Percentiles rank a stretch among this genome's conserved stretches.
Evolutionary conservation across 768 basidiomycete species (phyloP).

Genomic region (Tylopilus plumbeoviolaceoides): DNA sequence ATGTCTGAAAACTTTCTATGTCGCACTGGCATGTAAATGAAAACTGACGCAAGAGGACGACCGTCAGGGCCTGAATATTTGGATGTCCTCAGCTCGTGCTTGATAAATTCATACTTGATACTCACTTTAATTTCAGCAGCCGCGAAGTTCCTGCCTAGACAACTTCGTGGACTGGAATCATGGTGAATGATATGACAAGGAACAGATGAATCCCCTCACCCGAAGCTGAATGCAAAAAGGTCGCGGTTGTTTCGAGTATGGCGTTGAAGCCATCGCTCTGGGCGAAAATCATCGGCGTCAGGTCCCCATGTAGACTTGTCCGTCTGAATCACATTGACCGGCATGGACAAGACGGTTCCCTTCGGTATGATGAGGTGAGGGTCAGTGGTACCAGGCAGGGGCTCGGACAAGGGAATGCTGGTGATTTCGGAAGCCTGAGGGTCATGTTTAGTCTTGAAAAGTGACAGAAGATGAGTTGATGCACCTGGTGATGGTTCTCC

Average conservation of each 20-base stretch:
- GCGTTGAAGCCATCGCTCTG: slow-evolving; percentile 58
- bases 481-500: slow-evolving; percentile 63
- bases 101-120: slow-evolving; percentile 18
- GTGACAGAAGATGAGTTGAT: neutral
- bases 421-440: slow-evolving; percentile 48
- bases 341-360: slow-evolving; percentile 52
- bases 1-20: slow-evolving; percentile 63
- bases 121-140: slow-evolving; percentile 56
- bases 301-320: slow-evolving; percentile 55
- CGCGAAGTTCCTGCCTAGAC: slow-evolving; percentile 58
- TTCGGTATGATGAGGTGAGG: slow-evolving; percentile 48
- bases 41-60: slow-evolving; percentile 52
- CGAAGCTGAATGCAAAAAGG: slow-evolving; percentile 56
- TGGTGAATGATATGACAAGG: slow-evolving; percentile 10
- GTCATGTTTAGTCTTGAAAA: slow-evolving; percentile 3
- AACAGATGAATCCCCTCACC: slow-evolving; percentile 34
- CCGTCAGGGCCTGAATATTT: slow-evolving; percentile 34
- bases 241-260: slow-evolving; percentile 37
- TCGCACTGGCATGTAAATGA: slow-evolving; percentile 47
- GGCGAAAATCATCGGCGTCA: slow-evolving; percentile 54
- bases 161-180: slow-evolving; percentile 48
- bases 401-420: slow-evolving; percentile 50
- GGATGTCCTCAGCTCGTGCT: neutral
- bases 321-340: slow-evolving; percentile 53
- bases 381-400: slow-evolving; percentile 43